Conservation (phyloP, 352 stramenopile species). For the Phytophthora quininea region DNA sequence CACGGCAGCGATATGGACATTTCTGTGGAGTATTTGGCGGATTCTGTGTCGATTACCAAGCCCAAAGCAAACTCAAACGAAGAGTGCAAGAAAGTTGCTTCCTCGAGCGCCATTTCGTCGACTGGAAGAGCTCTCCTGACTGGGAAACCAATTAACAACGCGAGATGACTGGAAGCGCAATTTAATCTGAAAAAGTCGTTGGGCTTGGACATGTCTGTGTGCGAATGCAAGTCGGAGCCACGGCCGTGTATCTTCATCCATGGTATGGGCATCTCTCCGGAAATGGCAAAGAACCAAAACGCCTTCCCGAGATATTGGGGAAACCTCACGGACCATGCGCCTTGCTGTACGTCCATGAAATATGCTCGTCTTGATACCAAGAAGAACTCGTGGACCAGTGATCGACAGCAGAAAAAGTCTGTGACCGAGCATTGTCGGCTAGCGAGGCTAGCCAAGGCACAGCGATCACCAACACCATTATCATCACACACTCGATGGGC, state of each 20-base stretch:
- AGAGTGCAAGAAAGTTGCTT: background rate
- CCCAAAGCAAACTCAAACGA: background rate
- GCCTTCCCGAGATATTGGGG: conserved; percentile 25
- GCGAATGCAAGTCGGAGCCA: conserved; percentile 22
- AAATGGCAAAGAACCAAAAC: conserved; percentile 4
- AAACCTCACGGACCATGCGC: conserved; percentile 16
- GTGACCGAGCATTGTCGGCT: conserved; percentile 11
- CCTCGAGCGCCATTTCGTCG: conserved; percentile 2
- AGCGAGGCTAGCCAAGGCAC: conserved; percentile 18
- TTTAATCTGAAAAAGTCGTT: conserved; percentile 4
- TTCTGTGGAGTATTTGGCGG: conserved; percentile 16
- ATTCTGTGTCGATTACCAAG: conserved; percentile 9
- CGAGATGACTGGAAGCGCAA: conserved; percentile 6
- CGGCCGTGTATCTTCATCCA: conserved; percentile 32
- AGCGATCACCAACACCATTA: conserved; percentile 23
- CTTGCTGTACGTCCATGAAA: conserved; percentile 26
- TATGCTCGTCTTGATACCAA: conserved; percentile 27
- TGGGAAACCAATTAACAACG: background rate
- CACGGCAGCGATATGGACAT: conserved; percentile 24
- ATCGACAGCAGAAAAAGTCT: conserved; percentile 29
- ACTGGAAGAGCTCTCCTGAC: conserved; percentile 12
- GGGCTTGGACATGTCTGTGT: background rate
- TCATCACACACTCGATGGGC: conserved; percentile 32
- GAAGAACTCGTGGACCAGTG: conserved; percentile 23
- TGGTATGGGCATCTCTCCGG: background rate